Evolutionary conservation across 345 rosid genomes (phyloP).

Genomic region (Mercurialis annua): DNA sequence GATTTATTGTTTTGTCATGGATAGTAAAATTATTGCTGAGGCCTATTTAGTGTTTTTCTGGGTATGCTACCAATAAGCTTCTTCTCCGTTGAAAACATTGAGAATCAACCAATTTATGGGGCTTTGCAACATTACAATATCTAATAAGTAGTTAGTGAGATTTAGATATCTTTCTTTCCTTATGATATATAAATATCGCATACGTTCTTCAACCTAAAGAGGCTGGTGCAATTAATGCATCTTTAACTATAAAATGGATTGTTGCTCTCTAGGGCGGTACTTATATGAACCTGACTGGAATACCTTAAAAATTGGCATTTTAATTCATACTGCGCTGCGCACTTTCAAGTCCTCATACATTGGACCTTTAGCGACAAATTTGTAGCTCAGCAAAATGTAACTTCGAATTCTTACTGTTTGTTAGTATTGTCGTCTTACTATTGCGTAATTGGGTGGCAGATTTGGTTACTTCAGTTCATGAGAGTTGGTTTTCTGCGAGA

Average conservation of each 20-base stretch:
- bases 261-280: not conserved
- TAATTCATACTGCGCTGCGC: not conserved
- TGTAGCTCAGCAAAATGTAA: not conserved
- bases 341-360: not conserved
- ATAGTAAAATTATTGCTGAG: not conserved
- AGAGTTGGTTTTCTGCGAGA: conserved; percentile 80
- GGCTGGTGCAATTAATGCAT: not conserved
- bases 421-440: not conserved
- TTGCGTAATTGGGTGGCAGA: conserved; percentile 37
- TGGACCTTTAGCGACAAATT: not conserved
- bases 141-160: not conserved
- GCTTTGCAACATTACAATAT: no score
- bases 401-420: not conserved
- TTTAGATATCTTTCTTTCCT: not conserved
- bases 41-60: not conserved
- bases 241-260: not conserved
- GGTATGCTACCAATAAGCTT: no score
- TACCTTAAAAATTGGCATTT: not conserved
- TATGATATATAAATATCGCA: not conserved
- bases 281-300: not conserved
- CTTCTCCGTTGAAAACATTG: no score
- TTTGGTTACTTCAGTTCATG: conserved; percentile 68
- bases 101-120: no score
- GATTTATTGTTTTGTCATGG: no score
- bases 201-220: not conserved